A percentile compares a stretch with the other conserved stretches of the same genome.
These are phyloP conservation scores for Bidens hawaiensis DNA, from an alignment of 140 eudicot species.

Conservation along the genomic window DNA sequence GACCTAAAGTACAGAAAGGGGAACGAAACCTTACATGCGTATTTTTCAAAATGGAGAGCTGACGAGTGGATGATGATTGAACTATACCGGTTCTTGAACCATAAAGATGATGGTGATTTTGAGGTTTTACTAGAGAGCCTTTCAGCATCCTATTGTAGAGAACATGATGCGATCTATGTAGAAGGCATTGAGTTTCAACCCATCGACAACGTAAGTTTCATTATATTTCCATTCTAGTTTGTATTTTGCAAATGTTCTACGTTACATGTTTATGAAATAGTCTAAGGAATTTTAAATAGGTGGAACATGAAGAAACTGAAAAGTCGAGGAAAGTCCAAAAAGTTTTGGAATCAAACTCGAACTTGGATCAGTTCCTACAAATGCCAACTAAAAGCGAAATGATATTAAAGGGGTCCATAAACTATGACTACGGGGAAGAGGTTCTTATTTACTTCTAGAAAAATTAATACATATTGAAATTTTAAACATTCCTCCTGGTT, in stretches of 20 bases:
- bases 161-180: neutral
- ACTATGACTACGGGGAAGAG: too few relatives aligned
- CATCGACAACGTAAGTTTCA: too few relatives aligned
- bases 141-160: constrained; percentile 1
- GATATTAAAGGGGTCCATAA: neutral
- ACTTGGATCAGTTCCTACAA: neutral
- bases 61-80: too few relatives aligned
- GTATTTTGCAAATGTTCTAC: too few relatives aligned
- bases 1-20: constrained; percentile 2
- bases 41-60: too few relatives aligned
- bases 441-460: neutral
- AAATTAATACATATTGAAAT: too few relatives aligned
- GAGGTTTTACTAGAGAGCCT: constrained; percentile 2
- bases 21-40: too few relatives aligned
- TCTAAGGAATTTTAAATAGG: neutral
- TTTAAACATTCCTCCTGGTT: neutral
- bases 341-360: neutral
- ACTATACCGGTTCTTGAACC: too few relatives aligned
- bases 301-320: neutral
- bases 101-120: neutral
- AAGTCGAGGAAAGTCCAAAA: neutral
- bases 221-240: too few relatives aligned
- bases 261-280: too few relatives aligned
- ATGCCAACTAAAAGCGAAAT: neutral
- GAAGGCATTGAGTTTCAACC: constrained; percentile 13